Base-by-base conservation (phyloP, 192 early-diverging fungal genomes). In the Piromyces sp. region DNA sequence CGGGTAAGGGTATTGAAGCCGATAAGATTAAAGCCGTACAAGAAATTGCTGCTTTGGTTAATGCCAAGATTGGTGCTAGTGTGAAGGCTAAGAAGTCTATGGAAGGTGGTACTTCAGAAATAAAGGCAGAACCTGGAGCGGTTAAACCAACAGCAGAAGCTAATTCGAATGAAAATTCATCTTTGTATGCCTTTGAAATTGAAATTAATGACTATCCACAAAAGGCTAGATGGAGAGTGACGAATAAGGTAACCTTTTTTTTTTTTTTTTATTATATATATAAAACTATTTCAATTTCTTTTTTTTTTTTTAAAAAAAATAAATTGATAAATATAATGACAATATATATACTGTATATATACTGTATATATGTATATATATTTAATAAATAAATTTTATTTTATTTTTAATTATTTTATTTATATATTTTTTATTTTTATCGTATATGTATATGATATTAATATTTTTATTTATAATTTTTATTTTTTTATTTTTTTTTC, bases 181-280 rank as follows among this genome's bases (percentile, higher is more conserved):
- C 51, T 4, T 19, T 68, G 9, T 68, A 68, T 87, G 89, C 92
- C 9, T 84, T 88, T 81, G 97, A 99, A 87, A 93, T 99, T 84
- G 94, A 95, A 83, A 98, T 99, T 86, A 99, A 99, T 86, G 97
- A 99, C 86, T 98, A 94, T 84, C 96, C 96, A 37, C 93, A 95
- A 84, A 95, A 95, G 88, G 97, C 98, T 19, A 88, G 98, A 81
- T 94, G 95, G 93, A 93, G 92, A 83, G 97, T 98, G 36, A 99
- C 96, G 13, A 96, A 96, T 86, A 96, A 95, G 22, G 82, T 82
- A 80, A 30, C 5, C n/a, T n/a, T n/a, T n/a, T n/a, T n/a, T n/a
- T n/a, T n/a, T n/a, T n/a, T n/a, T n/a, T n/a, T n/a, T n/a, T n/a
- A n/a, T n/a, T n/a, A n/a, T n/a, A n/a, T n/a, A n/a, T n/a, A n/a